Conservation (phyloP, 352 stramenopile genomes). For the Globisporangium apiculatum region DNA sequence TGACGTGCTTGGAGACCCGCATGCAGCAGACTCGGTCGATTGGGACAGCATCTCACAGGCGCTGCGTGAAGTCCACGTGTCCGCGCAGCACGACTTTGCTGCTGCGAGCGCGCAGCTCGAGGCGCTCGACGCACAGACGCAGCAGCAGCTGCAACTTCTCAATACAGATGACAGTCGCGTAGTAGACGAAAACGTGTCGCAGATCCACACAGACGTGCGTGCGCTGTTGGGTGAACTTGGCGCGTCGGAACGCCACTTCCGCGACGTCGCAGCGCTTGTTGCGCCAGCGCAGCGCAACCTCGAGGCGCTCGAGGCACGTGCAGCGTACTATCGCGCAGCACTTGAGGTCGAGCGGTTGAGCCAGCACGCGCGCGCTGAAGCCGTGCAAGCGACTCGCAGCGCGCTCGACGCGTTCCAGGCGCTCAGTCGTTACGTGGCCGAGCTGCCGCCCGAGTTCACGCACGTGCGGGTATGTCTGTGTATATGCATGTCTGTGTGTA, state of each 20-base stretch:
- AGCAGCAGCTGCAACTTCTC: not conserved
- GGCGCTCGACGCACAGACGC: slow-evolving; percentile 4
- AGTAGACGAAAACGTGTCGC: not conserved
- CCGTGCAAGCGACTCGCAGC: slow-evolving; percentile 29
- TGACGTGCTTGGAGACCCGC: not conserved
- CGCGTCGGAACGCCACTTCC: slow-evolving; percentile 39
- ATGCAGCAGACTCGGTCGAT: slow-evolving; percentile 2
- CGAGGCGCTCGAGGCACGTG: slow-evolving; percentile 27
- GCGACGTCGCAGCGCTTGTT: slow-evolving; percentile 29
- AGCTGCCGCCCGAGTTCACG: slow-evolving; percentile 34
- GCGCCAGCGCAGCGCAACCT: slow-evolving; percentile 24
- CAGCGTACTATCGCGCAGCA: slow-evolving; percentile 35
- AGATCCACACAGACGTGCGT: slow-evolving; percentile 2
- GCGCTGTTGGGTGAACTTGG: slow-evolving; percentile 17
- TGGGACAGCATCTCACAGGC: slow-evolving; percentile 10
- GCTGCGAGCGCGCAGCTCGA: slow-evolving; percentile 8
- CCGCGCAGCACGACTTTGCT: slow-evolving; percentile 9
- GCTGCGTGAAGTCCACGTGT: slow-evolving; percentile 13
- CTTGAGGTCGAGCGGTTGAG: slow-evolving; percentile 53
- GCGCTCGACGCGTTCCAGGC: slow-evolving; percentile 36
- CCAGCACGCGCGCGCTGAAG: slow-evolving; percentile 26
- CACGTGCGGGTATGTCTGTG: slow-evolving; percentile 33
- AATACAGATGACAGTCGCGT: not conserved
- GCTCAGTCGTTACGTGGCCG: slow-evolving; percentile 29
- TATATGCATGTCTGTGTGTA: slow-evolving; percentile 1